Base-by-base conservation (phyloP, 2,329 filamentous ascomycete species). In the Trichoderma endophyticum region DNA sequence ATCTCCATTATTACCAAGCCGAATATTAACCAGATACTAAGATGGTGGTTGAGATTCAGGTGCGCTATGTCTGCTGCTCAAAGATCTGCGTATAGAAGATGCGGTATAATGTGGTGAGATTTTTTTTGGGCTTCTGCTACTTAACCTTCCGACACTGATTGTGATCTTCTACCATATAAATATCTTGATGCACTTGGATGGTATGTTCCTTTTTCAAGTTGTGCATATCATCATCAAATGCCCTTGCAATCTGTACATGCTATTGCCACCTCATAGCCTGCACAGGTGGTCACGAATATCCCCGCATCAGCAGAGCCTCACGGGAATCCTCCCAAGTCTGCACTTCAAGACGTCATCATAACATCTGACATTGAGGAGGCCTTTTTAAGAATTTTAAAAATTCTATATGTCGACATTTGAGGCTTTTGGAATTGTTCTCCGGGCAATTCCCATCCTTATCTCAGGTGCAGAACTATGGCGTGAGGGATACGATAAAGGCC, bases 371-470 rank as follows among this genome's bases (percentile, higher is more conserved):
- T 21, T 32, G 1, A 2, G 4, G 24, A 36, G 8, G 6, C 21
- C 8, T n/a, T 36, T 28, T 26, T 2, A 39, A 3, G 4, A 1
- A 39, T 39, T 30, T 18, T 18, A 32, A 56, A 34, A 2, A 32
- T 32, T 5, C 62, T 26, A 24, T 21, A 71, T 71, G 70, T 71
- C 70, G 21, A 66, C n/a, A 1, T n/a, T 71, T 32, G 70, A 71
- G 5, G n/a, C 51, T 12, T 57, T 61, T 1, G 70, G 70, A 15
- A 24, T 71, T 56, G 64, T 71, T 21, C 54, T 71, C 26, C 30
- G 56, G n/a, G 56, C 70, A 4, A 57, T 68, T 7, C 70, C 70
- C 12, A 60, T 68, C 18, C 30, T 71, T 30, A 68, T 71, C n/a
- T 61, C 70, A 8, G 63, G 51, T 0, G 54, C 65, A 14, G 65